Conservation (phyloP, 345 rosid species). For the Populus pruinosa region DNA sequence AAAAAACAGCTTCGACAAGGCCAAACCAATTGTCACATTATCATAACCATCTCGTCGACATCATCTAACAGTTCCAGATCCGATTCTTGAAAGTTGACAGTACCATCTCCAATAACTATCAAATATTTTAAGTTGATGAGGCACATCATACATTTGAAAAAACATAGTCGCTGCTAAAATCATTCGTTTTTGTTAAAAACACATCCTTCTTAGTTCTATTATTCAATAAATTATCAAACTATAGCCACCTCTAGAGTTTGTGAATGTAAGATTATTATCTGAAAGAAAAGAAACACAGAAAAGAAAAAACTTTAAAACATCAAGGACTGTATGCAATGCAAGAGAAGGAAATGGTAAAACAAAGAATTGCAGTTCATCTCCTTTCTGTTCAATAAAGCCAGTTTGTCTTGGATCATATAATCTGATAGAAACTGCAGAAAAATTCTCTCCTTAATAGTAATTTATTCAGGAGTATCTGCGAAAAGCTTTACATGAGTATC, state of each 20-base stretch:
- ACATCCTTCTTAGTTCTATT: neutral
- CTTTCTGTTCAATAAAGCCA: slow-evolving; percentile 81
- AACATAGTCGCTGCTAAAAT: too few species aligned
- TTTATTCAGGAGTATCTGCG: neutral
- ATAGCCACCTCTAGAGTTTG: neutral
- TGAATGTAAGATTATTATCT: neutral
- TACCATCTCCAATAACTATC: slow-evolving; percentile 87
- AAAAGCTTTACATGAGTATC: neutral
- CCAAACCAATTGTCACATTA: slow-evolving; percentile 42
- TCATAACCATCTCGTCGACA: slow-evolving; percentile 57
- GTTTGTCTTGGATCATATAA: slow-evolving; percentile 80
- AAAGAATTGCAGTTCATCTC: slow-evolving; percentile 36
- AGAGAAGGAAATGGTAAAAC: neutral
- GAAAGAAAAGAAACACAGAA: too few species aligned
- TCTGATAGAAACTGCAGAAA: slow-evolving; percentile 75
- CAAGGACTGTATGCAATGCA: neutral
- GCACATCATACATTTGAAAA: neutral
- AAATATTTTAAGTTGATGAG: slow-evolving; percentile 5
- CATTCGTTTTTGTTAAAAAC: neutral
- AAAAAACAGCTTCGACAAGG: neutral
- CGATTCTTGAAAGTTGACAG: slow-evolving; percentile 79
- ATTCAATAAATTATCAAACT: too few species aligned
- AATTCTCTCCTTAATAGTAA: slow-evolving; percentile 1
- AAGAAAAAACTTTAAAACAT: neutral
- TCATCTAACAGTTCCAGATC: slow-evolving; percentile 68